phyloP scores from a whole-genome alignment of 2,329 filamentous ascomycete species.

The Fusarium redolens region DNA sequence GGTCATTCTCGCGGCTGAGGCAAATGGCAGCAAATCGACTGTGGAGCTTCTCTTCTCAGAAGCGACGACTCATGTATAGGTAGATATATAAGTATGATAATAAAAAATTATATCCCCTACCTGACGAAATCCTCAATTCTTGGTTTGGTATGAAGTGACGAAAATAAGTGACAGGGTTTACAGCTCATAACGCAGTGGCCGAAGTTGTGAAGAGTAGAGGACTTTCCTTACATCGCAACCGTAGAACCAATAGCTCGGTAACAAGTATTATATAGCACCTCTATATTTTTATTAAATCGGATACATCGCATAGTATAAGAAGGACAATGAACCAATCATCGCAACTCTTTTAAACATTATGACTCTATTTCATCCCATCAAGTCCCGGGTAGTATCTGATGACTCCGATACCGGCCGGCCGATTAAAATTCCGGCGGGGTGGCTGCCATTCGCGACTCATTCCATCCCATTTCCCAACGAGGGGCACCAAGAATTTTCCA shows the following conservation, averaged over 20 bases:
- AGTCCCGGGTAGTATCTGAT: neutral
- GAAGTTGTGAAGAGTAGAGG: too few relatives aligned
- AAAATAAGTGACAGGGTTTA: too few relatives aligned
- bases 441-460: slow-evolving; percentile 17
- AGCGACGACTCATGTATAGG: too few relatives aligned
- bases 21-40: too few relatives aligned
- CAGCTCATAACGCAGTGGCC: too few relatives aligned
- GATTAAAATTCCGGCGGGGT: slow-evolving; percentile 39
- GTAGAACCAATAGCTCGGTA: fast-evolving
- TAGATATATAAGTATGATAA: too few relatives aligned
- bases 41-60: too few relatives aligned
- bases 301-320: fast-evolving
- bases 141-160: too few relatives aligned
- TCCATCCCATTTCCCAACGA: slow-evolving; percentile 16
- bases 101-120: too few relatives aligned
- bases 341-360: neutral
- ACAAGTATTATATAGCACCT: fast-evolving
- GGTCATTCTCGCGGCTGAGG: too few relatives aligned
- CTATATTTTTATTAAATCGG: fast-evolving
- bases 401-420: slow-evolving; percentile 32
- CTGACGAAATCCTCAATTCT: too few relatives aligned
- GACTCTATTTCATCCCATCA: neutral
- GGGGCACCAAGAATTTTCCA: slow-evolving; percentile 35
- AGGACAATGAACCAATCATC: neutral
- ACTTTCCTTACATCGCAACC: too few relatives aligned